phyloP scores from a whole-genome alignment of 306 rosid genomes.

The Cercis canadensis region DNA sequence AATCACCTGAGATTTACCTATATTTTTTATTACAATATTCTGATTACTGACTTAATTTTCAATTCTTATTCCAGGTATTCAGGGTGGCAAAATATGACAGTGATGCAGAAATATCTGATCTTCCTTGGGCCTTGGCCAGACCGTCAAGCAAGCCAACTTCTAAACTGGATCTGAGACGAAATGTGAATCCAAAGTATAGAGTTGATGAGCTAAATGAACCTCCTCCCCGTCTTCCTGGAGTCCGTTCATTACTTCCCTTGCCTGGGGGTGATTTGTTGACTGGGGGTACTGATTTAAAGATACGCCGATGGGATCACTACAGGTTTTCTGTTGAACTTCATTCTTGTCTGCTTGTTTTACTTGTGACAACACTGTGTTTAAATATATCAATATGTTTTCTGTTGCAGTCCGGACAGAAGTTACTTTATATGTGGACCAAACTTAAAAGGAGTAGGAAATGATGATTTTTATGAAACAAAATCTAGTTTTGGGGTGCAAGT shows the following conservation, averaged over 20 bases:
- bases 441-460: conserved; percentile 75
- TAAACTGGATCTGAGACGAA: conserved; percentile 70
- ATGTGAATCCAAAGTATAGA: conserved; percentile 82
- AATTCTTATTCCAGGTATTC: conserved; percentile 63
- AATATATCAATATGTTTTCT: conserved; percentile 20
- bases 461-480: conserved; percentile 74
- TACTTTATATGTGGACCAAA: conserved; percentile 92
- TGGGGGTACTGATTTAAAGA: conserved; percentile 94
- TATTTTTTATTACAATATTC: conserved; percentile 18
- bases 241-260: conserved; percentile 90
- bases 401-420: conserved; percentile 87
- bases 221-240: conserved; percentile 83
- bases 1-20: conserved; percentile 21
- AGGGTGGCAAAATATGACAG: conserved; percentile 74
- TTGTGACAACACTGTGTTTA: conserved; percentile 15
- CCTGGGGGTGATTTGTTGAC: conserved; percentile 96
- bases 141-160: conserved; percentile 65
- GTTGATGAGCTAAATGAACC: conserved; percentile 91
- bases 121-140: conserved; percentile 92
- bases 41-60: conserved; percentile 27
- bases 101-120: conserved; percentile 79
- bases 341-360: conserved; percentile 29
- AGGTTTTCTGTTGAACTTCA: conserved; percentile 58
- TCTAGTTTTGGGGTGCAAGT: conserved; percentile 92
- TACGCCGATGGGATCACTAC: conserved; percentile 93